Percentiles rank a stretch among this genome's conserved stretches.
These are phyloP conservation scores for Mycosphaerella sp. DNA, from an alignment of 2,329 filamentous ascomycete genomes.

Conservation along the genomic window DNA sequence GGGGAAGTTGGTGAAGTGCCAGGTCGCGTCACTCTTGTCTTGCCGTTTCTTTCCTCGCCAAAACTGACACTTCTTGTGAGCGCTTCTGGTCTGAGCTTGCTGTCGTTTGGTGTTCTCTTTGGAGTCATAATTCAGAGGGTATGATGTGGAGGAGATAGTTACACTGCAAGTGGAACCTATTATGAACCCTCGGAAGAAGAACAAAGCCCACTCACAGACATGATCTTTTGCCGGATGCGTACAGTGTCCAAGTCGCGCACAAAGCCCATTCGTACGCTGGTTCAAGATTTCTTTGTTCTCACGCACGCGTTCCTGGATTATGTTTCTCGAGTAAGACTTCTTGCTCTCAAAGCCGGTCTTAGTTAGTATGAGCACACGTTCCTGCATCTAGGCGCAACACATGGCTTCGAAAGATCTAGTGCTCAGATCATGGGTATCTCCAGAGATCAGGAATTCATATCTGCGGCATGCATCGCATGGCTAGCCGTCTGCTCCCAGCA, in stretches of 20 bases:
- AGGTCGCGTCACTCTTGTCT: constrained; percentile 1
- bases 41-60: constrained; percentile 2
- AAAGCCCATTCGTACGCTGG: not conserved
- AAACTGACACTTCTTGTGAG: constrained; percentile 4
- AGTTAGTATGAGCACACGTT: too few species aligned
- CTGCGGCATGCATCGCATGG: not conserved
- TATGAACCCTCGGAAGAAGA: not conserved
- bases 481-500: not conserved
- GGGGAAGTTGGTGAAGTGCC: constrained; percentile 4
- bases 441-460: not conserved
- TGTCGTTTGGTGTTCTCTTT: not conserved
- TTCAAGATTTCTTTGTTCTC: not conserved
- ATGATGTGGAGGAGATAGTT: not conserved
- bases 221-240: not conserved
- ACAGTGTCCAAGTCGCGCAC: not conserved
- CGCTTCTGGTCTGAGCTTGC: not conserved
- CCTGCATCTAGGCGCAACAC: too few species aligned
- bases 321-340: not conserved
- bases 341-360: not conserved
- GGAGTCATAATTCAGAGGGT: not conserved
- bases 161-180: not conserved
- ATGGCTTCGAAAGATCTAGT: too few species aligned
- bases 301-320: not conserved
- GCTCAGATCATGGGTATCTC: not conserved
- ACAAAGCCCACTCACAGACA: not conserved